Base-by-base conservation (phyloP, 1,284 basidiomycete species). In the Cryptococcus sp. region DNA sequence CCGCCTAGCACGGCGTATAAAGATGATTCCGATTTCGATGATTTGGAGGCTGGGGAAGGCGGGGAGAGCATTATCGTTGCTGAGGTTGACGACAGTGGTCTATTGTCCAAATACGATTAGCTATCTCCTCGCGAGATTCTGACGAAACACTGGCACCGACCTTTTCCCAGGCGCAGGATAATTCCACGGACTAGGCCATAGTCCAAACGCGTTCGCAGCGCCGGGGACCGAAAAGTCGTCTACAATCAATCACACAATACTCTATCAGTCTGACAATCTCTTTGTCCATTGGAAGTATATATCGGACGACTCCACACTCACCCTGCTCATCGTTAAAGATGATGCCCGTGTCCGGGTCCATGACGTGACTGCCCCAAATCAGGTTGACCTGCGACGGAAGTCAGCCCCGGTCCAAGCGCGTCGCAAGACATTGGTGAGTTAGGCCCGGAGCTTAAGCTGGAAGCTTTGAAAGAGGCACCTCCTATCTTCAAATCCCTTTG, bases 211-310 rank as follows among this genome's bases (percentile, higher is more conserved):
- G 65, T 96, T 93, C 6, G 90, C 83, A 19, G 78, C 76, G 4
- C 89, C 91, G 0, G 91, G 92, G 1, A 83, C 87, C 8, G 90
- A 88, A 74, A 94, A 94, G 75, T 96, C 93, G 66, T 93, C 90
- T 87, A 37, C 23, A 19, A 25, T 19, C 56, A 50, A n/a, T 44
- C 5, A 44, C n/a, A 22, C 41, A 44, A n/a, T 16, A 22, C 22
- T 2, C 13, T 16, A n/a, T n/a, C 41, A 22, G 41, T 17, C 22
- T 40, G 38, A 40, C 38, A 11, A 40, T 40, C 11, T n/a, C n/a
- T n/a, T n/a, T n/a, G n/a, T n/a, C n/a, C n/a, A 40, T 11, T 11
- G 38, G n/a, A 40, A 40, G 38, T 40, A n/a, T n/a, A 40, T 11
- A 40, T 11, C 39, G 34, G 10, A 13, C 20, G 13, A 56, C 20